Evolutionary conservation across 1,284 basidiomycete genomes (phyloP), one percentile per base, ranked within the genome.

Genomic region (Bjerkandera adusta): DNA sequence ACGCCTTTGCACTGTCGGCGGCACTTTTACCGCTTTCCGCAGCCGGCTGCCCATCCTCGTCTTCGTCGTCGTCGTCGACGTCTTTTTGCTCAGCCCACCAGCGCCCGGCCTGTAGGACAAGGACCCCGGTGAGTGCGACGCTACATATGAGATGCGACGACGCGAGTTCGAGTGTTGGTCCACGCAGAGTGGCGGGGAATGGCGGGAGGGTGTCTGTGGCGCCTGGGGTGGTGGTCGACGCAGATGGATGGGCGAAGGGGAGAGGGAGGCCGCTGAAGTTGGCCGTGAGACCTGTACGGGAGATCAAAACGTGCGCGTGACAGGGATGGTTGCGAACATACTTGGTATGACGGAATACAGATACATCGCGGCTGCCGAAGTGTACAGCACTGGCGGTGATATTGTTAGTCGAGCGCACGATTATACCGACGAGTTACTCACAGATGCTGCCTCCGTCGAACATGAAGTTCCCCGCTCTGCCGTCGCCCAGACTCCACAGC

Each of bases 361-460:
- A 65, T 91, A 90, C 69, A 88, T 77, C 48, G 72, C 69, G 45
- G 82, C 69, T 22, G 85, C 80, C 15, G 77, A 82, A 35, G 74
- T 74, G 58, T 88, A 90, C 50, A 91, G 68, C 64, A 91, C 88
- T 91, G 60, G 38, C 20, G 45, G 41, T 45, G 39, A 26, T 34
- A 47, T n/a, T n/a, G n/a, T n/a, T n/a, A n/a, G n/a, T n/a, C n/a
- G n/a, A n/a, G n/a, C n/a, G n/a, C n/a, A n/a, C n/a, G n/a, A n/a
- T n/a, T n/a, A n/a, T n/a, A n/a, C n/a, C n/a, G n/a, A n/a, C 29
- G 24, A 22, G 15, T 52, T 13, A 70, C 85, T 63, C 53, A 90
- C 88, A 86, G 57, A 89, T 83, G 62, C 88, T 89, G 35, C 83
- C 89, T 18, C 88, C 88, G 57, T 91, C 88, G 59, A 91, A 91